A percentile compares a stretch with the other conserved stretches of the same genome.
Evolutionary conservation across 306 rosid genomes (phyloP).

Genomic region (Bauhinia variegata): DNA sequence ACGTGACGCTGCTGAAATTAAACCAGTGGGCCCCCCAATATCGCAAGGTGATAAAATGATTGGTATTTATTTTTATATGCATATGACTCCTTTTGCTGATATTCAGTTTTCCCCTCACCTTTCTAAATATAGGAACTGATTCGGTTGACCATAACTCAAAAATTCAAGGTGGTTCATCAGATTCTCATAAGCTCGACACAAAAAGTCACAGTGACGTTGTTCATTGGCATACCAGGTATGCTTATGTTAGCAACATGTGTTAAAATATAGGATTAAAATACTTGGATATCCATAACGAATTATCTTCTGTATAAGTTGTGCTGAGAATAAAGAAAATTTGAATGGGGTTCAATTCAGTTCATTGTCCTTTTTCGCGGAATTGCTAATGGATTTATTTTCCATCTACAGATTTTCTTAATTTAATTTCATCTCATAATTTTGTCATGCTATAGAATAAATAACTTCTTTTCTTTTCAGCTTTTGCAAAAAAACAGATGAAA

Average conservation of each 20-base stretch:
- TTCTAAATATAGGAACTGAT: conserved; percentile 60
- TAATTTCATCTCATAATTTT: background rate
- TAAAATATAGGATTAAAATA: conserved; percentile 9
- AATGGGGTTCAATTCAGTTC: conserved; percentile 13
- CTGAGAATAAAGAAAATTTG: too few species aligned
- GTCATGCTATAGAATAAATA: conserved; percentile 22
- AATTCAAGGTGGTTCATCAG: conserved; percentile 66
- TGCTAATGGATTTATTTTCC: conserved; percentile 18
- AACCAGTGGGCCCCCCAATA: conserved; percentile 52
- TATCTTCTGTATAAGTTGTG: conserved; percentile 7
- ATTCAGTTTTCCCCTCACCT: background rate
- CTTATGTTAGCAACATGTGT: conserved; percentile 17
- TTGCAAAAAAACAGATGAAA: conserved; percentile 11
- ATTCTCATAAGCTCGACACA: conserved; percentile 66
- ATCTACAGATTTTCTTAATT: conserved; percentile 8
- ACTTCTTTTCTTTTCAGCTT: conserved; percentile 11
- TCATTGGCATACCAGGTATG: conserved; percentile 93
- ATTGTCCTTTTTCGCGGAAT: conserved; percentile 28
- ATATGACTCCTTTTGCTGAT: background rate
- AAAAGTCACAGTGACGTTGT: conserved; percentile 76
- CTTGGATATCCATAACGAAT: background rate
- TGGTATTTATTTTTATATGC: background rate
- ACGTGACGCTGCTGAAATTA: conserved; percentile 79
- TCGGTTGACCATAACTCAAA: conserved; percentile 69
- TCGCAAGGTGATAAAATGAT: conserved; percentile 63